These are phyloP conservation scores for Passiflora organensis DNA, from an alignment of 345 rosid species.

Conservation along the genomic window DNA sequence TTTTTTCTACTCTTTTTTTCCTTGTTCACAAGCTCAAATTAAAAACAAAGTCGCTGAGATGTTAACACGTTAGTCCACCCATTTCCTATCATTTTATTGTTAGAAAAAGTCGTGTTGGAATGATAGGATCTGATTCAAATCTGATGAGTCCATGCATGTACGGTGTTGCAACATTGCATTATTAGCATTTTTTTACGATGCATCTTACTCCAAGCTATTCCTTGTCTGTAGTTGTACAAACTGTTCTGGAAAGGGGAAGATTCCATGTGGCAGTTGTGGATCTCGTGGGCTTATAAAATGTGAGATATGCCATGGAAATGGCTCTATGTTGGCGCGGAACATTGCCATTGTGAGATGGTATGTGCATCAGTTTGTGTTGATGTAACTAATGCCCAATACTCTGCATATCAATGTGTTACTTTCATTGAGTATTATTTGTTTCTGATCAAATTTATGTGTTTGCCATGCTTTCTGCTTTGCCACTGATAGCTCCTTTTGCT, in stretches of 20 bases:
- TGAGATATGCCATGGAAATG: slow-evolving; percentile 50
- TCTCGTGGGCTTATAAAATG: slow-evolving; percentile 85
- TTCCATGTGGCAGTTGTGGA: slow-evolving; percentile 73
- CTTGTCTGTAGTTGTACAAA: slow-evolving; percentile 47
- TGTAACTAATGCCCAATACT: neutral
- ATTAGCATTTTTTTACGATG: neutral
- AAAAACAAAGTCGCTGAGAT: neutral
- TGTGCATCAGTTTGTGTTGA: slow-evolving; percentile 1
- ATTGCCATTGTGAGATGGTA: slow-evolving; percentile 74
- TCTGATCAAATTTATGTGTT: neutral
- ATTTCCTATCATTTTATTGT: neutral
- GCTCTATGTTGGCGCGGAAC: slow-evolving; percentile 61
- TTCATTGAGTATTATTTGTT: neutral
- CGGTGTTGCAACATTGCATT: neutral
- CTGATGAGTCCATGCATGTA: no score
- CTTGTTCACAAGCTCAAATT: neutral
- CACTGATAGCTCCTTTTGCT: no score
- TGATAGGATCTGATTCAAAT: no score
- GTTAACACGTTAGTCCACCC: neutral
- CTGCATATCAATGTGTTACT: neutral
- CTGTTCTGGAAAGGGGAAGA: slow-evolving; percentile 78
- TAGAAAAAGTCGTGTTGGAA: no score
- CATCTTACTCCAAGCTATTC: neutral
- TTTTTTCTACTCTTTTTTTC: neutral
- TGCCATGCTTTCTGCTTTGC: neutral